A percentile compares a stretch with the other conserved stretches of the same genome.
Evolutionary conservation across 306 rosid species (phyloP).

Genomic region (Sesbania bispinosa): DNA sequence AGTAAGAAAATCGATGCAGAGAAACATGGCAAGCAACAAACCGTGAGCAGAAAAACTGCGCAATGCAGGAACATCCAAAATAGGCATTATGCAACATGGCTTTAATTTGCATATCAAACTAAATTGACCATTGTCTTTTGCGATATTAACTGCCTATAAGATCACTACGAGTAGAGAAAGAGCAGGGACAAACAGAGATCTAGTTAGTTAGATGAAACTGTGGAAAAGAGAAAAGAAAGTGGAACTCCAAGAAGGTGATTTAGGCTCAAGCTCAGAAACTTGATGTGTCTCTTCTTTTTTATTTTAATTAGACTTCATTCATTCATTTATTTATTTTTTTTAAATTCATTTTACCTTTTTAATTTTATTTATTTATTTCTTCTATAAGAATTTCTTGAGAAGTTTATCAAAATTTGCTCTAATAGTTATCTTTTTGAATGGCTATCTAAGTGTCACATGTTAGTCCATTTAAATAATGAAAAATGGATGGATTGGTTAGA

Average conservation of each 20-base stretch:
- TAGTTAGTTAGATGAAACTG: background rate
- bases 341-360: background rate
- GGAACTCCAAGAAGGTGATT: background rate
- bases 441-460: too few species aligned
- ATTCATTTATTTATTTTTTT: background rate
- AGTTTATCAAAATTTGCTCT: too few species aligned
- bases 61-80: background rate
- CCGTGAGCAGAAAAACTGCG: background rate
- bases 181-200: background rate
- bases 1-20: background rate
- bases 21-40: slow-evolving; percentile 8
- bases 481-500: too few species aligned
- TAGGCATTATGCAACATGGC: background rate
- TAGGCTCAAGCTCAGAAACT: background rate
- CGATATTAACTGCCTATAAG: background rate
- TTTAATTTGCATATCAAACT: background rate
- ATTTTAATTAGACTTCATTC: too few species aligned
- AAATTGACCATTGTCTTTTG: background rate
- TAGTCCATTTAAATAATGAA: too few species aligned
- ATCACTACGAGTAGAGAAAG: background rate
- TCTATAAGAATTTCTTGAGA: too few species aligned
- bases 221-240: background rate
- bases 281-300: background rate
- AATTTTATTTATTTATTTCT: background rate
- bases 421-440: too few species aligned